Base-by-base conservation (phyloP, 345 rosid genomes). In the Aethionema arabicum region DNA sequence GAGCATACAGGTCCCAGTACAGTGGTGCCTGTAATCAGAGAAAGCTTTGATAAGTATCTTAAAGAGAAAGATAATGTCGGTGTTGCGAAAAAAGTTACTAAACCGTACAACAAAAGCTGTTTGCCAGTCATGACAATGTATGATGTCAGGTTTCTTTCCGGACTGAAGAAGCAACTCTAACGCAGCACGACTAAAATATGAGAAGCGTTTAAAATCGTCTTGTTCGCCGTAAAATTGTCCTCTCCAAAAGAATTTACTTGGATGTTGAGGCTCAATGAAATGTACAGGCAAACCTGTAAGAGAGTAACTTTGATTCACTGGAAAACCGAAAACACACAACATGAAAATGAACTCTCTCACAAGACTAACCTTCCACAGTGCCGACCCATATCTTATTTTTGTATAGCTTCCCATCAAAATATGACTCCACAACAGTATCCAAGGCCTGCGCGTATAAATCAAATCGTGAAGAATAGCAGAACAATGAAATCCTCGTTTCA, bases 61-160 rank as follows among this genome's bases (percentile, higher is more conserved):
- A 75, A 68, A 74, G 66, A 36, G n/a, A 38, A 30, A 39, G 16
- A 45, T 36, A 35, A 56, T 11, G 48, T 4, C 53, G 43, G 47
- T n/a, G 14, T 39, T 51, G n/a, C 35, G 49, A 59, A 43, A 59
- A 43, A 59, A 11, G 53, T 21, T 49, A 49, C 13, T 44, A 58
- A 47, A 51, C 52, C 91, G 42, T 87, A 92, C 97, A 62, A 93
- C 87, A 77, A 93, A 93, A 65, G 99, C 97, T 56, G 99, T 89
- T 82, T 93, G 99, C 99, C 99, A 93, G 74, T 93, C 99, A 66
- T 93, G 99, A 74, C 97, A 93, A 70, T 93, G 99, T 46, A 93
- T 87, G 69, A 93, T 87, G 76, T 93, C 97, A 1, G 99, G 99
- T 73, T 76, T 85, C 77, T 93, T 89, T 65, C 96, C 96, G 49